phyloP scores from a whole-genome alignment of 1,139 yeast genomes.

The Scheffersomyces cryptocercus region DNA sequence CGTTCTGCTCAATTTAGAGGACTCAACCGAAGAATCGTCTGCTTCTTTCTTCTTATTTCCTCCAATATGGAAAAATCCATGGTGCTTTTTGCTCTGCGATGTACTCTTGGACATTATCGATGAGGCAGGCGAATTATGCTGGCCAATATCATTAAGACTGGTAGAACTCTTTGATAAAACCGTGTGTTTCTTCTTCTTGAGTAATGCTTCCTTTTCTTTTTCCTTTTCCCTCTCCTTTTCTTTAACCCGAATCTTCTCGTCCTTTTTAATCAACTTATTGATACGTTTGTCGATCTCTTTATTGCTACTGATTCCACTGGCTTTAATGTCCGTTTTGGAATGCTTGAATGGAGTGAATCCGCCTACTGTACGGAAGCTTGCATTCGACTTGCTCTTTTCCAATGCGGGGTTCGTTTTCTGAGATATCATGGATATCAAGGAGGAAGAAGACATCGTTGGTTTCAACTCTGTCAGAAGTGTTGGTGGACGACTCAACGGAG shows the following conservation, averaged over 20 bases:
- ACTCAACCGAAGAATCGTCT: slow-evolving; percentile 11
- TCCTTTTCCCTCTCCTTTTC: slow-evolving; percentile 16
- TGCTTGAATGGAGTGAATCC: slow-evolving; percentile 33
- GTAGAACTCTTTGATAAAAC: not conserved
- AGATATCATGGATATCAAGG: slow-evolving; percentile 4
- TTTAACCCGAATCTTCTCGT: slow-evolving; percentile 26
- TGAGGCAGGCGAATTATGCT: slow-evolving; percentile 10
- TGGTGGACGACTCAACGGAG: not conserved
- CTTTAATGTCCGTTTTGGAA: slow-evolving; percentile 19
- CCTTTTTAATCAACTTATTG: slow-evolving; percentile 30
- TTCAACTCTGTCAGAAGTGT: slow-evolving; percentile 4
- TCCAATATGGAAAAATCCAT: slow-evolving; percentile 24
- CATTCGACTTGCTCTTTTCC: slow-evolving; percentile 26
- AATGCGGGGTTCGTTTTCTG: slow-evolving; percentile 7
- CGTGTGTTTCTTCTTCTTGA: not conserved
- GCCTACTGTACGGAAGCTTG: slow-evolving; percentile 26
- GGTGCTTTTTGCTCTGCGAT: slow-evolving; percentile 17
- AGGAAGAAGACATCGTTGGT: slow-evolving; percentile 8
- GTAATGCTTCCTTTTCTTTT: not conserved
- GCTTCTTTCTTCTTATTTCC: slow-evolving; percentile 15
- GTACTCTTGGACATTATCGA: slow-evolving; percentile 6
- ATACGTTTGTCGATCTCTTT: slow-evolving; percentile 34
- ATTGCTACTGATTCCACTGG: slow-evolving; percentile 13
- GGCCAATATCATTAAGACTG: not conserved
- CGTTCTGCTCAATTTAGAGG: slow-evolving; percentile 13